A percentile compares a stretch with the other conserved stretches of the same genome.
These are phyloP conservation scores for Sutorius eximius DNA, from an alignment of 1,284 basidiomycete genomes.

Conservation along the genomic window DNA sequence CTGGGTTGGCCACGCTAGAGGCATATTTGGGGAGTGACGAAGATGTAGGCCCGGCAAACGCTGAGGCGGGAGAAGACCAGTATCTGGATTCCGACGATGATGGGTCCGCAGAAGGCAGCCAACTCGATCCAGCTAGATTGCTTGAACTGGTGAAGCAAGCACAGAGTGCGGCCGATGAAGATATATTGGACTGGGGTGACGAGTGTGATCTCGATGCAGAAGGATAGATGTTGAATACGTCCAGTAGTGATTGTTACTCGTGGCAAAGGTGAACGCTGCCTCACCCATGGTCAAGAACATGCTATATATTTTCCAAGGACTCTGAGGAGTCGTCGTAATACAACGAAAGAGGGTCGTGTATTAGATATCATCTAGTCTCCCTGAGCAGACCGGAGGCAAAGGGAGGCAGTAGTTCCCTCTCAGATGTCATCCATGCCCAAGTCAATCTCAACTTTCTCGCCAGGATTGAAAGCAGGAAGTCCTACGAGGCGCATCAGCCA, in stretches of 20 bases:
- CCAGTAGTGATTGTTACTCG: not conserved
- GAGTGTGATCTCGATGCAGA: conserved; percentile 41
- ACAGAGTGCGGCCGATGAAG: conserved; percentile 44
- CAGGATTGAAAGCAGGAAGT: conserved; percentile 96
- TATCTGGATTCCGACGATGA: conserved; percentile 35
- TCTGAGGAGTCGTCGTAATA: not conserved
- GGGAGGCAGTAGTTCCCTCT: conserved; percentile 10
- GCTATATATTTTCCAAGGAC: conserved; percentile 4
- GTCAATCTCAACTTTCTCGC: conserved; percentile 93
- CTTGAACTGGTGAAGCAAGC: conserved; percentile 52
- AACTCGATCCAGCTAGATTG: conserved; percentile 49
- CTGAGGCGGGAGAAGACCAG: conserved; percentile 25
- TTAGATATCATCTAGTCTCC: conserved; percentile 67
- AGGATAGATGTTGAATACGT: not conserved
- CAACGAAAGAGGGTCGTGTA: not conserved
- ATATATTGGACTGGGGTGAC: conserved; percentile 63
- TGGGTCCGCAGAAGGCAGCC: conserved; percentile 32
- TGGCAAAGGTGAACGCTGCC: not conserved
- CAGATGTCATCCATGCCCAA: conserved; percentile 86
- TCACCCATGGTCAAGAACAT: not conserved
- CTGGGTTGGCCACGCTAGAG: conserved; percentile 48
- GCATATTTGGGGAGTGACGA: conserved; percentile 58
- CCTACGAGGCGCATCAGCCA: conserved; percentile 45
- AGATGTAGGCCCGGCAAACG: conserved; percentile 29
- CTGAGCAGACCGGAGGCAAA: not conserved